These are phyloP conservation scores for Wallacemonas sp. DNA, from an alignment of 208 protist species.

Conservation along the genomic window DNA sequence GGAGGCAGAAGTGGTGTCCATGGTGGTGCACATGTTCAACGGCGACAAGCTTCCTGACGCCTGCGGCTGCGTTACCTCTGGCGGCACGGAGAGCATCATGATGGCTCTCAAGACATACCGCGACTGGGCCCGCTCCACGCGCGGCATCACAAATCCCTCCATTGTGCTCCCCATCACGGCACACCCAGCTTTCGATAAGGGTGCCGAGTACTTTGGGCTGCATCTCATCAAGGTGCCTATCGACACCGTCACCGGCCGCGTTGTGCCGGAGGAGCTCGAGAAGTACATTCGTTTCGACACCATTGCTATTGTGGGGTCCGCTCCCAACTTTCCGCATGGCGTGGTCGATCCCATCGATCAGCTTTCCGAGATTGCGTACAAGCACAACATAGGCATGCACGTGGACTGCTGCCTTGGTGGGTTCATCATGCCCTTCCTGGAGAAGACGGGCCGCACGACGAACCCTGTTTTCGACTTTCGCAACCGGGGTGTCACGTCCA, in stretches of 20 bases:
- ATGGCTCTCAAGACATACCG: slow-evolving; percentile 97
- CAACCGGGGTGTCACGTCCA: slow-evolving; percentile 96
- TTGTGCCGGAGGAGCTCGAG: slow-evolving; percentile 81
- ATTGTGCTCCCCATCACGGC: slow-evolving; percentile 92
- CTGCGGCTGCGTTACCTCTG: slow-evolving; percentile 96
- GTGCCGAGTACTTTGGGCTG: slow-evolving; percentile 95
- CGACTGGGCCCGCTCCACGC: slow-evolving; percentile 79
- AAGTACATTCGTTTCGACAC: slow-evolving; percentile 95
- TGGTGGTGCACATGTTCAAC: slow-evolving; percentile 96
- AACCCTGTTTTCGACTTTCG: slow-evolving; percentile 95
- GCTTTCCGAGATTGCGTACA: slow-evolving; percentile 87
- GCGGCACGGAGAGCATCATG: slow-evolving; percentile 97
- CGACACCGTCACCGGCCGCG: slow-evolving; percentile 61
- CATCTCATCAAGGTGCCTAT: slow-evolving; percentile 93
- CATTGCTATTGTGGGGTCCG: slow-evolving; percentile 93
- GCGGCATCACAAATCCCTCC: slow-evolving; percentile 90
- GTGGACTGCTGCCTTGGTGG: slow-evolving; percentile 98
- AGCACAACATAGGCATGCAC: slow-evolving; percentile 95
- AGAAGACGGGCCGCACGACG: slow-evolving; percentile 78
- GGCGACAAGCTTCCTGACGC: slow-evolving; percentile 80
- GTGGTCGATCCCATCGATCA: slow-evolving; percentile 90
- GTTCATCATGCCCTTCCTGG: slow-evolving; percentile 97
- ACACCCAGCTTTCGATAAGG: slow-evolving; percentile 98
- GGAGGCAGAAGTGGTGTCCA: slow-evolving; percentile 97
- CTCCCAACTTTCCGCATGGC: slow-evolving; percentile 96